Base-by-base conservation (phyloP, 148 eudicot species). In the Arbutus unedo region DNA sequence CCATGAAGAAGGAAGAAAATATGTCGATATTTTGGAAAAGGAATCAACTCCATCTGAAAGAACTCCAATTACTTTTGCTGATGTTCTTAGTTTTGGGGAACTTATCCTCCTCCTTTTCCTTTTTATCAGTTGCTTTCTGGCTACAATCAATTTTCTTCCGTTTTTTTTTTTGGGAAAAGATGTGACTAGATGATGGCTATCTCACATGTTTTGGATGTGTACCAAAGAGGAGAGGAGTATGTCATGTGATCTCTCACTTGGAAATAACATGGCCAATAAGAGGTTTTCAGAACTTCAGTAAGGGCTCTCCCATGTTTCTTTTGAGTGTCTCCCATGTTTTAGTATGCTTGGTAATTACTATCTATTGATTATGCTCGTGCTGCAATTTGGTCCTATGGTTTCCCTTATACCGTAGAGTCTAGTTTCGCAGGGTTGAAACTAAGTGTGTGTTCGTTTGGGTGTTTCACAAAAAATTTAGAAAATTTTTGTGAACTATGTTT, bases 351-450 rank as follows among this genome's bases (percentile, higher is more conserved):
- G 38, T 41, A 25, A 50, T n/a, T 31, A 31, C 38, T 31, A 31
- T 31, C 38, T 31, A 31, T 31, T 0, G 38, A 31, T 23, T 62
- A 79, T 56, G 50, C 23, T 43, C 3, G 15, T 1, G 10, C 13
- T 19, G 54, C 79, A 51, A 71, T 48, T 56, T 64, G 73, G 15
- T 79, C 66, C 41, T 74, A 74, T 38, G 4, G 31, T 80, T 31
- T 57, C 47, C 18, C 50, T 48, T 74, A 55, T 74, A 7, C 38
- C 8, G 43, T 16, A 21, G 44, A 31, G 25, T 78, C 55, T 10
- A 72, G 47, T 79, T 72, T 66, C 25, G 56, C 45, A 21, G 73
- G 57, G 78, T 72, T 66, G 44, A 16, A 84, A 62, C 49, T 14
- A 73, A n/a, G n/a, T n/a, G n/a, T n/a, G n/a, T n/a, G n/a, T n/a